Evolutionary conservation across 495 filamentous ascomycete genomes (phyloP), one percentile per base, ranked within the genome.

Genomic region (Penicillium herquei): DNA sequence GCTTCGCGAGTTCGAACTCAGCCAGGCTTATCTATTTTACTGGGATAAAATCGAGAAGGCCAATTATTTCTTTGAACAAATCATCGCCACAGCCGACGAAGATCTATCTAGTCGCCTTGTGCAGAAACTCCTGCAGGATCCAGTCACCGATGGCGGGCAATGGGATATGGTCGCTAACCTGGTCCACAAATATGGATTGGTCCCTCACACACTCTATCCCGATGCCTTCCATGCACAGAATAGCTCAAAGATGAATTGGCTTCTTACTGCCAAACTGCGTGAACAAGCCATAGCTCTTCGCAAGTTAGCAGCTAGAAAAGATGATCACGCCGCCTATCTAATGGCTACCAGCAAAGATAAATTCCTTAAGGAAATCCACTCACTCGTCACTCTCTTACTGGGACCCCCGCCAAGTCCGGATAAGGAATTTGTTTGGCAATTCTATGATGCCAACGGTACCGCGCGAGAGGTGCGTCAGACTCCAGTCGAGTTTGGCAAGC

Each of bases 11-110:
- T 92, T 89, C 65, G 87, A 96, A 74, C 80, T 96, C 2, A 89
- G 84, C 34, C 91, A 96, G 63, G 82, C 86, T 2, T 96, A 94
- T 62, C 81, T 95, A n/a, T 94, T 92, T 76, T 96, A 90, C 81
- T 95, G 88, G 85, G 91, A 96, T 68, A 96, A 96, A 72, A 81
- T 95, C 17, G 91, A 96, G 71, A 96, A 96, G 68, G 84, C 87
- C 7, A 95, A 95, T 64, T 96, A 79, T 67, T 94, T 94, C 75
- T 78, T 94, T 18, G 89, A 93, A 69, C 84, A 87, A 61, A 83
- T 94, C 53, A 79, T 95, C 39, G 82, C 87, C 51, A 94, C 90
- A 0, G 78, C 80, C 1, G 74, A 84, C 39, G 47, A 89, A 52
- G 81, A 84, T 31, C 75, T 92, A 2, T 87, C 90, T 51, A 77